Percentiles rank a stretch among this genome's conserved stretches.
Conservation (phyloP, 2,329 filamentous ascomycete genomes). For the Fusarium mexicanum region DNA sequence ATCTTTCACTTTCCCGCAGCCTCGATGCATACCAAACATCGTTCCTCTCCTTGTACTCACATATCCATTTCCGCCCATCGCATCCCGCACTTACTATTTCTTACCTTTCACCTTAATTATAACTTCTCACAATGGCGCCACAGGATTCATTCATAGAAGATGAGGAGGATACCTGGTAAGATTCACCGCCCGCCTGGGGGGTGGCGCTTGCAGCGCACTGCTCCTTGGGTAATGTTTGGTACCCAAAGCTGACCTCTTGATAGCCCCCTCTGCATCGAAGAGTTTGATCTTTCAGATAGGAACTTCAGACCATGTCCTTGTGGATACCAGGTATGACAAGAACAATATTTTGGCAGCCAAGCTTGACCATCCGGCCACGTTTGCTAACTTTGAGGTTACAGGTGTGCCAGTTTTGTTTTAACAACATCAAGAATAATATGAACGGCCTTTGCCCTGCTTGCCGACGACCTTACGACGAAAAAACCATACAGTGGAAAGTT, state of each 20-base stretch:
- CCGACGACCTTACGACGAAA: conserved; percentile 93
- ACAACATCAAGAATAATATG: conserved; percentile 98
- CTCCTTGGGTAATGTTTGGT: conserved; percentile 36
- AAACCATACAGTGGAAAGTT: conserved; percentile 96
- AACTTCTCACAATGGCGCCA: conserved; percentile 65
- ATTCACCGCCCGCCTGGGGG: conserved; percentile 14
- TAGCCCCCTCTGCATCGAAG: conserved; percentile 97
- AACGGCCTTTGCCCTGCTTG: conserved; percentile 98
- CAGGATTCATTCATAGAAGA: conserved; percentile 78
- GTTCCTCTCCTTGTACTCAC: conserved; percentile 39
- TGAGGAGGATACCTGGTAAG: conserved; percentile 75
- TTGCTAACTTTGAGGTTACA: conserved; percentile 51
- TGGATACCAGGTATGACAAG: conserved; percentile 85
- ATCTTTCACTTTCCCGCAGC: conserved; percentile 46
- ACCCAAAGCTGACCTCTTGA: conserved; percentile 36
- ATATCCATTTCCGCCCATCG: conserved; percentile 34
- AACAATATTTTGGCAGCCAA: background rate
- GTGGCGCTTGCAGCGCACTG: conserved; percentile 23
- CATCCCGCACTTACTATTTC: conserved; percentile 32
- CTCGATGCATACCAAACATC: conserved; percentile 44
- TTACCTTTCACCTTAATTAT: conserved; percentile 35
- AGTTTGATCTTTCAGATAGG: conserved; percentile 96
- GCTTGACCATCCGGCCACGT: conserved; percentile 31
- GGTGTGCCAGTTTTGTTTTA: conserved; percentile 99
- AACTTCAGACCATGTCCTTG: conserved; percentile 98